Conservation (phyloP, 73 alveolate genomes). For the Urostyla sp. region DNA sequence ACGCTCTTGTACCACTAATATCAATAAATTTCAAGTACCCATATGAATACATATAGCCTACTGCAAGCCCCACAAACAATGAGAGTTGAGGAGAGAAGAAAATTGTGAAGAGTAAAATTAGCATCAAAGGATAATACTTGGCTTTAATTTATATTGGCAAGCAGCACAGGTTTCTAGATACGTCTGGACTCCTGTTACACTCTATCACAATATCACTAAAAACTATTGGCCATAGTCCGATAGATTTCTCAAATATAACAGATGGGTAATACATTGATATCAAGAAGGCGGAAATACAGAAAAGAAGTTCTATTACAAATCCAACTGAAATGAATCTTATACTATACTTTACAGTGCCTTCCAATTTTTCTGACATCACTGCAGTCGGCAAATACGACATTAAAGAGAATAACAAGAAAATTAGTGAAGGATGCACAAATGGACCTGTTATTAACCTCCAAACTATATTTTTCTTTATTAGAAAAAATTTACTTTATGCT, state of each 20-base stretch:
- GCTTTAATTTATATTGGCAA: constrained; percentile 58
- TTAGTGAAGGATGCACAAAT: constrained; percentile 42
- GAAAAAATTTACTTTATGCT: neutral
- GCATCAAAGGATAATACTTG: constrained; percentile 63
- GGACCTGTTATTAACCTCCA: constrained; percentile 68
- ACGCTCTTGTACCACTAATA: constrained; percentile 25
- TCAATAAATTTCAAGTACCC: constrained; percentile 7
- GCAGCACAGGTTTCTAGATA: constrained; percentile 49
- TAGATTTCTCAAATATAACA: constrained; percentile 5
- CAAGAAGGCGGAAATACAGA: neutral
- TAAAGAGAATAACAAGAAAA: constrained; percentile 40
- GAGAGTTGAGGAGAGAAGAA: constrained; percentile 35
- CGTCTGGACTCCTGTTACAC: constrained; percentile 63
- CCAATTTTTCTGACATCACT: constrained; percentile 37
- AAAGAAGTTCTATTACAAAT: constrained; percentile 6
- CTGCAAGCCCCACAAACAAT: constrained; percentile 48
- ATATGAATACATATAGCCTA: constrained; percentile 49
- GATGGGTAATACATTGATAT: constrained; percentile 52
- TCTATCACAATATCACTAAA: constrained; percentile 61
- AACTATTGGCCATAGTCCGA: constrained; percentile 68
- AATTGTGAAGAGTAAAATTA: constrained; percentile 21
- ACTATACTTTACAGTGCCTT: constrained; percentile 58
- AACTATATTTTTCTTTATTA: constrained; percentile 5
- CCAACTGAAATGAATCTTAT: constrained; percentile 13
- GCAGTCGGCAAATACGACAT: constrained; percentile 65